Base-by-base conservation (phyloP, 768 basidiomycete genomes). In the Amanita polypyramis region DNA sequence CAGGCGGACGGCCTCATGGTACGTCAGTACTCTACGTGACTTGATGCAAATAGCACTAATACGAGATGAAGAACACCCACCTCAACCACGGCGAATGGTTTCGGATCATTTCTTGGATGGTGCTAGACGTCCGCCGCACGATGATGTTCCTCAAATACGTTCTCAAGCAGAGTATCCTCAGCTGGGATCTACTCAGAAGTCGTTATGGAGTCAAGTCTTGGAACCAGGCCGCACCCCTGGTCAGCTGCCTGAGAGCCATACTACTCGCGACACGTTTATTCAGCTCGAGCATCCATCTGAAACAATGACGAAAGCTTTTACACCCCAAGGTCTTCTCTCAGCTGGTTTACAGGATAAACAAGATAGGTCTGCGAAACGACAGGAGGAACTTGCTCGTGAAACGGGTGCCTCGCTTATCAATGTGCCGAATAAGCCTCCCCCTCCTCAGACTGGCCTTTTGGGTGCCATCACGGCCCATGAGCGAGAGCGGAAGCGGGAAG, bases 391-490 rank as follows among this genome's bases (percentile, higher is more conserved):
- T 9, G 96, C 96, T 8, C 75, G 94, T 30, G 94, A 96, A 66
- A 82, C 75, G 5, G 96, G 96, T 23, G 87, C 80, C 12, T 91
- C 92, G 3, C 75, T 98, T 45, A 82, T 98, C 69, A 94, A 95
- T 61, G 90, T 99, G n/a, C 91, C 90, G 3, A 80, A 82, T 59
- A 95, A 95, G 60, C 92, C 94, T 0, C 92, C 90, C 0, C 89
- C 91, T 2, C 94, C 96, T 6, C 92, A 95, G 65, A 90, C 87
- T 36, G 96, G 96, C 33, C 75, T 98, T 36, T 80, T 99, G 42
- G 96, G 96, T 14, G 95, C 95, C 2, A 92, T 98, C 57, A 92
- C 92, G 36, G 89, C 86, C 7, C 92, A 96, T 61, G 92, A 99
- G 64, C 77, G 90, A 45, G 95, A 98, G 49, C 75, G 91, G 51